Conservation (phyloP, 805 yeast species). For the Starmerella apicola region DNA sequence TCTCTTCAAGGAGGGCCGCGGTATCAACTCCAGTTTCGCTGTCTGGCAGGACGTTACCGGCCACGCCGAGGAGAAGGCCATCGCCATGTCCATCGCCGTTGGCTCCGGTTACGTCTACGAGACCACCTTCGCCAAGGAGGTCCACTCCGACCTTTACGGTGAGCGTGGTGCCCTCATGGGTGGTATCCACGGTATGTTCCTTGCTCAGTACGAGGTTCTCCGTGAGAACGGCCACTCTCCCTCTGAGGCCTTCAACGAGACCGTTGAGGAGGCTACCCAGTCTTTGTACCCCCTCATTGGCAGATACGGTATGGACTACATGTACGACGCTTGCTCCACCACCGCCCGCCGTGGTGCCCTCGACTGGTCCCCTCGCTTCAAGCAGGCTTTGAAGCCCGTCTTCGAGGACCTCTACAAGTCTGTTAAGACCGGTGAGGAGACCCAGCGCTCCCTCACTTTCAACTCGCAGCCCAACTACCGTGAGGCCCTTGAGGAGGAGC, state of each 20-base stretch:
- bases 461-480: slow-evolving; percentile 98
- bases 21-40: slow-evolving; percentile 98
- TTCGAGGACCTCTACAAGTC: slow-evolving; percentile 92
- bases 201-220: slow-evolving; percentile 98
- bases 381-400: slow-evolving; percentile 97
- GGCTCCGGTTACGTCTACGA: slow-evolving; percentile 99
- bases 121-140: slow-evolving; percentile 98
- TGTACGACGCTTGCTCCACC: slow-evolving; percentile 99
- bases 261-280: slow-evolving; percentile 99
- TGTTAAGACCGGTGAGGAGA: slow-evolving; percentile 92
- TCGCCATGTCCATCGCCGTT: slow-evolving; percentile 96
- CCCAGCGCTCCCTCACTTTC: slow-evolving; percentile 95
- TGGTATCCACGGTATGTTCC: slow-evolving; percentile 99
- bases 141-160: slow-evolving; percentile 97
- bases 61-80: slow-evolving; percentile 97
- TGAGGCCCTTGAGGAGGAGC: slow-evolving; percentile 86
- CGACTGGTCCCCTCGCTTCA: slow-evolving; percentile 99
- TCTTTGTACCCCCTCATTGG: slow-evolving; percentile 98
- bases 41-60: slow-evolving; percentile 99
- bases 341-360: slow-evolving; percentile 99
- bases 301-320: slow-evolving; percentile 99
- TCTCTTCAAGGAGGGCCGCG: slow-evolving; percentile 99
- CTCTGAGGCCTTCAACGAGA: slow-evolving; percentile 99
- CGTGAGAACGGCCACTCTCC: slow-evolving; percentile 99
- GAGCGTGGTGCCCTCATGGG: slow-evolving; percentile 99